These are phyloP conservation scores for Xylaria grammica DNA, from an alignment of 495 filamentous ascomycete genomes.

Conservation along the genomic window DNA sequence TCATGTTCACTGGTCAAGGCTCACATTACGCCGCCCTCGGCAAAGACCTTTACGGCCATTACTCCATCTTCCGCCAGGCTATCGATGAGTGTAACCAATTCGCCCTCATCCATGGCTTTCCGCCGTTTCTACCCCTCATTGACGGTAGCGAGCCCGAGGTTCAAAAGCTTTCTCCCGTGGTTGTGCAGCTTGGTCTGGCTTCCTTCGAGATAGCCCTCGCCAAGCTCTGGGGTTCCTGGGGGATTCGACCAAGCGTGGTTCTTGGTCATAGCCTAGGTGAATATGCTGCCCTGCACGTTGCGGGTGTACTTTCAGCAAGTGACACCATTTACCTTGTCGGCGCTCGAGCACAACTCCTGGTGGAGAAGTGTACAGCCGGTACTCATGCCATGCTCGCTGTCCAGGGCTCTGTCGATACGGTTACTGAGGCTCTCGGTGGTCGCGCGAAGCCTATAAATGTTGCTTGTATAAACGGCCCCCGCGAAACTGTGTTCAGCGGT, in stretches of 20 bases:
- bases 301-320: slow-evolving; percentile 77
- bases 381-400: slow-evolving; percentile 74
- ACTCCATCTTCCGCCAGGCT: slow-evolving; percentile 68
- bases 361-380: slow-evolving; percentile 69
- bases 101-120: slow-evolving; percentile 70
- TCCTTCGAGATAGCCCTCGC: slow-evolving; percentile 87
- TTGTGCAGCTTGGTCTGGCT: slow-evolving; percentile 77
- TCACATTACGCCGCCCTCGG: slow-evolving; percentile 71
- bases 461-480: slow-evolving; percentile 66
- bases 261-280: slow-evolving; percentile 88
- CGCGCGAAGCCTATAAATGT: slow-evolving; percentile 44
- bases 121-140: slow-evolving; percentile 70
- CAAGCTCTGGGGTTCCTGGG: slow-evolving; percentile 79
- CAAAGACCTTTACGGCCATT: slow-evolving; percentile 69
- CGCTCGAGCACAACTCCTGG: slow-evolving; percentile 75
- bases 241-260: slow-evolving; percentile 74
- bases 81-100: slow-evolving; percentile 75
- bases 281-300: slow-evolving; percentile 82
- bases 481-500: slow-evolving; percentile 68
- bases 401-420: slow-evolving; percentile 46
- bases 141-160: slow-evolving; percentile 63
- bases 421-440: slow-evolving; percentile 48
- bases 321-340: slow-evolving; percentile 86
- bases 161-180: slow-evolving; percentile 69
- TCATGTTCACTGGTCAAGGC: slow-evolving; percentile 75